Percentiles rank a stretch among this genome's conserved stretches.
These are phyloP conservation scores for Glycyrrhiza uralensis DNA, from an alignment of 306 rosid species.

Conservation along the genomic window DNA sequence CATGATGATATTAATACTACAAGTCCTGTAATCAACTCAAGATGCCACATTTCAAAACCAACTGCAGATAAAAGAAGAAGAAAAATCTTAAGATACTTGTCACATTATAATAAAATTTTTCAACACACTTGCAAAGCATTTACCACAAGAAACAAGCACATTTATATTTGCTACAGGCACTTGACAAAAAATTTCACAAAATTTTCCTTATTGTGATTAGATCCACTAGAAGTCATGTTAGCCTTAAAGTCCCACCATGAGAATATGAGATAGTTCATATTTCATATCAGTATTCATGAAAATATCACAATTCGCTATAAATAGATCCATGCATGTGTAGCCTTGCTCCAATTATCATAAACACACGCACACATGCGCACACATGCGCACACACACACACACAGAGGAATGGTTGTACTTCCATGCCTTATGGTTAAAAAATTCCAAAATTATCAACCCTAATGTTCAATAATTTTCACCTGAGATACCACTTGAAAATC, in stretches of 20 bases:
- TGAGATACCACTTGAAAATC: constrained; percentile 13
- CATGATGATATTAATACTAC: constrained; percentile 66
- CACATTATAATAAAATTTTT: not conserved
- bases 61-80: constrained; percentile 41
- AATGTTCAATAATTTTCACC: not conserved
- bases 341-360: not conserved
- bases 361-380: not conserved
- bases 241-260: constrained; percentile 15
- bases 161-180: not conserved
- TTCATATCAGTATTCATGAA: not conserved
- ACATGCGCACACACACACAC: not conserved
- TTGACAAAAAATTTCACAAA: not conserved
- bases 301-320: not conserved
- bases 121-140: not conserved
- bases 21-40: constrained; percentile 79
- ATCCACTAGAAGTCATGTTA: not conserved
- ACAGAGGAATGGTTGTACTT: not conserved
- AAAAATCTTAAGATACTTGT: constrained; percentile 3
- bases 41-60: constrained; percentile 89
- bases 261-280: constrained; percentile 6
- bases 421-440: not conserved
- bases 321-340: not conserved
- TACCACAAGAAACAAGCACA: constrained; percentile 3
- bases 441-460: not conserved
- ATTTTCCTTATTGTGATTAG: not conserved